Percentiles rank a stretch among this genome's conserved stretches.
Conservation (phyloP, 768 basidiomycete genomes). For the Boletales sp. region DNA sequence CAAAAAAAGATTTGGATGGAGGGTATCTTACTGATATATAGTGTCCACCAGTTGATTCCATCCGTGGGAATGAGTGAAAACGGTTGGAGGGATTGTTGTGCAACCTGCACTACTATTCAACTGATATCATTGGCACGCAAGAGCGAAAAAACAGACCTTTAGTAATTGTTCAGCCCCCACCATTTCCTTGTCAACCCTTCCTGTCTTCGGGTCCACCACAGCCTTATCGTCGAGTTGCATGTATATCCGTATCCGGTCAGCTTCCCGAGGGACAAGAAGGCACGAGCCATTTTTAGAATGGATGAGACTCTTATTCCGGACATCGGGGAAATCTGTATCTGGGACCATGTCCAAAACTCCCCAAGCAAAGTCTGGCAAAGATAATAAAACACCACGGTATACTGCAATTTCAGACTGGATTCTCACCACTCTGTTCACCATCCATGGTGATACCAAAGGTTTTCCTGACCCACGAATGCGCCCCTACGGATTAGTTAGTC, state of each 20-base stretch:
- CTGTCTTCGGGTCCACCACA: constrained; percentile 35
- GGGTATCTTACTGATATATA: constrained; percentile 41
- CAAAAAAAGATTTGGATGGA: background rate
- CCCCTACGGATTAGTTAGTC: constrained; percentile 42
- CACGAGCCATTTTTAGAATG: constrained; percentile 50
- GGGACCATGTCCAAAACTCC: constrained; percentile 46
- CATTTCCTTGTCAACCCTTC: constrained; percentile 38
- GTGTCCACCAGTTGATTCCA: constrained; percentile 46
- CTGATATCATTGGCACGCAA: background rate
- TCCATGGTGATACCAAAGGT: constrained; percentile 63
- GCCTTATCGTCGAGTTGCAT: constrained; percentile 45
- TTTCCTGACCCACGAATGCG: constrained; percentile 83
- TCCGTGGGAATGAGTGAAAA: constrained; percentile 32
- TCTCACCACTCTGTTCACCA: constrained; percentile 59
- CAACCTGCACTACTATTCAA: constrained; percentile 27
- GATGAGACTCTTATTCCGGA: constrained; percentile 44
- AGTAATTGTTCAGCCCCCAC: constrained; percentile 40
- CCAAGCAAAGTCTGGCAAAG: constrained; percentile 37
- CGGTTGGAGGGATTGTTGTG: constrained; percentile 38
- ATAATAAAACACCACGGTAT: background rate
- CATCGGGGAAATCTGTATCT: constrained; percentile 52
- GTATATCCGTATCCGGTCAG: constrained; percentile 47
- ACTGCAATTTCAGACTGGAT: background rate
- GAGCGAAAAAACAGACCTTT: constrained; percentile 20
- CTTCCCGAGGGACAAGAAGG: constrained; percentile 51